Base-by-base conservation (phyloP, 148 eudicot genomes). In the Amaranthus cruentus region DNA sequence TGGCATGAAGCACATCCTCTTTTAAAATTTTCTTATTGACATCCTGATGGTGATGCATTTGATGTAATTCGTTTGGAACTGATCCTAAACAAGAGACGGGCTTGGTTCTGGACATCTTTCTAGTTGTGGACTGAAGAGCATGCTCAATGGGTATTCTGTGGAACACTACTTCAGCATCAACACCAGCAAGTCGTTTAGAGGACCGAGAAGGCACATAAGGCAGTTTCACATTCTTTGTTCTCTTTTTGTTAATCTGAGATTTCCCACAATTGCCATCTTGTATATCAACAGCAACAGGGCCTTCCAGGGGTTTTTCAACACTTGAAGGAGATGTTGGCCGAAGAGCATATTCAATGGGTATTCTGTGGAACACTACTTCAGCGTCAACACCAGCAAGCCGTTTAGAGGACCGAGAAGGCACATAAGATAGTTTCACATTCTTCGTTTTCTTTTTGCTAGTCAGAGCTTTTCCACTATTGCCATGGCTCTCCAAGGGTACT, bases 111-210 rank as follows among this genome's bases (percentile, higher is more conserved):
- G 65, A 38, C 53, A 81, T 64, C 9, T 59, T 79, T 28, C 78
- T 79, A 44, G 28, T 77, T 44, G 81, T 64, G 80, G 86, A 83
- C 52, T 60, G 84, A 50, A 59, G 82, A 77, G 76, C 77, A 57
- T 70, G 75, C 49, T 82, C 81, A n/a, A 68, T 80, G 65, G 79
- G 54, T 75, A 57, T 77, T 75, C 81, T 50, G 67, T 62, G 72
- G 64, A 47, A 18, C 43, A 50, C 70, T 13, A 69, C 69, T 60
- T 80, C 79, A 49, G 78, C 84, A 47, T 71, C 76, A 55, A 75
- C 47, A 60, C 86, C 87, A 38, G 85, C 85, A 75, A 87, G 83
- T 78, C 90, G 84, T 53, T 85, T 87, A 21, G 96, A 88, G 70
- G 88, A 75, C 66, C 90, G 86, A 57, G 71, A 59, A 66, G 91